Evolutionary conservation across 2,329 filamentous ascomycete species (phyloP), one percentile per base, ranked within the genome.

Genomic region (Penicillium frequentans): DNA sequence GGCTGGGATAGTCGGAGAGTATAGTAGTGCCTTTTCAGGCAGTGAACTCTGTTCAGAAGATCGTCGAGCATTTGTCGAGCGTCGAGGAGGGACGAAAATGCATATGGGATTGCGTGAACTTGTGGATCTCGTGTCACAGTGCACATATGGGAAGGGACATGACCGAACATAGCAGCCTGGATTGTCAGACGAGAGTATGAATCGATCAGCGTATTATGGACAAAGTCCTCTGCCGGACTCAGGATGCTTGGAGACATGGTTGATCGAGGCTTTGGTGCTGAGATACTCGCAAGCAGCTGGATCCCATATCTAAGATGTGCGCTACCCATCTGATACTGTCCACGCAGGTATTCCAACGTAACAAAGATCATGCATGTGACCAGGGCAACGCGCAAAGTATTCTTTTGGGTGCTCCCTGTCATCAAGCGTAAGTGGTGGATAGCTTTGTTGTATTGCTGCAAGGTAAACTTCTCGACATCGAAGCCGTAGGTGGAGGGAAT

Each of bases 291-390:
- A 10, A 76, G 55, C 0, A 76, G 57, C 16, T 61, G 61, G 4
- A 74, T 62, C 14, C 72, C 73, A 53, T 66, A 68, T 24, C 61
- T 61, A 2, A 76, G 59, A 62, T 76, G 74, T 21, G 61, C 62
- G 47, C 63, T 56, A 3, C 64, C 66, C 29, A 64, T 64, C 24
- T 60, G 39, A 56, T 68, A 70, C 27, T 68, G 64, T 0, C 71
- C 70, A 5, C 74, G 70, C 5, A 79, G 60, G 24, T 74, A 72
- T 48, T 81, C 78, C 39, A 79, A 55, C 35, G 67, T 73, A 2
- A 75, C 67, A 51, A 80, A 79, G 0, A 79, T 27, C 49, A 77
- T 64, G 49, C 77, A 80, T 1, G 72, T 68, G 31, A 79, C 74
- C n/a, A 80, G 65, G 2, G 72, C 68, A n/a, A 77, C 64, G 2